phyloP scores from a whole-genome alignment of 106 monocot genomes.

The Posidonia australis region DNA sequence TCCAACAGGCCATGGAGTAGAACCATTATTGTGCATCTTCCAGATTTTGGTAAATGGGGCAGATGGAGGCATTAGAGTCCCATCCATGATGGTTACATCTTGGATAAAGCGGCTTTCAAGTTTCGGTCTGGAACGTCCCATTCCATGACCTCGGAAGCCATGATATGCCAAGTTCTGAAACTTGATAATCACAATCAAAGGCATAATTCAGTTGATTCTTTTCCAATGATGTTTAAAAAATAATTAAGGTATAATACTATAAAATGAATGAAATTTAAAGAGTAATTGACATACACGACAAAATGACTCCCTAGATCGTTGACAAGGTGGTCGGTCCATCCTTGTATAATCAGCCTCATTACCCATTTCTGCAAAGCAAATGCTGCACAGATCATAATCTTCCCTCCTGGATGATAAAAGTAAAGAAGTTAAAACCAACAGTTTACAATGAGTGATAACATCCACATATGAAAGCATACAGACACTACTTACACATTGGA shows the following conservation, averaged over 20 bases:
- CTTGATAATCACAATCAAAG: not conserved
- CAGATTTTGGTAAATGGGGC: constrained; percentile 84
- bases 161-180: constrained; percentile 6
- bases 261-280: too few species aligned
- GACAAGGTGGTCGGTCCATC: constrained; percentile 26
- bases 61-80: constrained; percentile 50
- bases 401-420: constrained; percentile 38
- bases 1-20: constrained; percentile 51
- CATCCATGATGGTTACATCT: constrained; percentile 77
- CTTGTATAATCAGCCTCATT: constrained; percentile 50
- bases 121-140: constrained; percentile 19
- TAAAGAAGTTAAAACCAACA: not conserved
- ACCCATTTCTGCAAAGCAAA: constrained; percentile 41
- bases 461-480: not conserved
- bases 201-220: not conserved
- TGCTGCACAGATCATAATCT: constrained; percentile 57
- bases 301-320: constrained; percentile 6
- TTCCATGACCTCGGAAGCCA: constrained; percentile 13
- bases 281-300: constrained; percentile 9
- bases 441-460: not conserved
- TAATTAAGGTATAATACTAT: not conserved
- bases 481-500: constrained; percentile 58
- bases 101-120: constrained; percentile 56
- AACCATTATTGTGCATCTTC: constrained; percentile 83
- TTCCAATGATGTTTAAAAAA: not conserved